Evolutionary conservation across 2,329 filamentous ascomycete genomes (phyloP), one percentile per base, ranked within the genome.

Genomic region (Drechslera avenae): DNA sequence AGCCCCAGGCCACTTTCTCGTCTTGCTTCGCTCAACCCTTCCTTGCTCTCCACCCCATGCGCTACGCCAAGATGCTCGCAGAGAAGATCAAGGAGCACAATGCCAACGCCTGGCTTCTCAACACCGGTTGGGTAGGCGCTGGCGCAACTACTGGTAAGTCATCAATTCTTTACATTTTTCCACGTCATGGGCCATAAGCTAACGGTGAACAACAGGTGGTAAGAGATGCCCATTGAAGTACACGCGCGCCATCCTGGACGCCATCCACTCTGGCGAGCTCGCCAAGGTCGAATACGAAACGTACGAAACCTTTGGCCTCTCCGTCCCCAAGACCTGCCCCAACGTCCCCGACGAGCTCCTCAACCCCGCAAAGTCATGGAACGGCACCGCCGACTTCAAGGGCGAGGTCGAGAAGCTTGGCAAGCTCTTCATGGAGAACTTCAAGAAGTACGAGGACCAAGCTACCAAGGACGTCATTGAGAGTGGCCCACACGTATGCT

Each of bases 1-100:
- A 99, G 80, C 94, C 94, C 60, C 91, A 97, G 79, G 94, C 94
- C 18, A 99, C 94, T 70, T 99, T 99, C 86, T 97, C 92, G 19
- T 95, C 92, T 45, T 99, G 94, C 86, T 99, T 99, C 79, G 94
- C 94, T 49, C 94, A 99, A 81, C 94, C 94, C 57, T 99, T 99
- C 91, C 82, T 99, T 69, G 94, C 94, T 34, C 87, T 99, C 52
- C 94, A 99, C 84, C 94, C 94, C 68, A 99, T 99, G 94, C 89
- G 90, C 76, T 99, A 99, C 80, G 94, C 94, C 66, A 88, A 88
- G 81, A 99, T 99, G 94, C 84, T 99, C 56, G 94, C 94, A 31
- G 90, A 97, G 76, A 97, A 97, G 88, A 99, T 99, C 73, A 85
- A 93, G 71, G 76, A 90, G 66, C 91, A 99, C 87, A 90, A 91